Evolutionary conservation across 768 basidiomycete genomes (phyloP), one percentile per base, ranked within the genome.

Genomic region (Astraeus odoratus): DNA sequence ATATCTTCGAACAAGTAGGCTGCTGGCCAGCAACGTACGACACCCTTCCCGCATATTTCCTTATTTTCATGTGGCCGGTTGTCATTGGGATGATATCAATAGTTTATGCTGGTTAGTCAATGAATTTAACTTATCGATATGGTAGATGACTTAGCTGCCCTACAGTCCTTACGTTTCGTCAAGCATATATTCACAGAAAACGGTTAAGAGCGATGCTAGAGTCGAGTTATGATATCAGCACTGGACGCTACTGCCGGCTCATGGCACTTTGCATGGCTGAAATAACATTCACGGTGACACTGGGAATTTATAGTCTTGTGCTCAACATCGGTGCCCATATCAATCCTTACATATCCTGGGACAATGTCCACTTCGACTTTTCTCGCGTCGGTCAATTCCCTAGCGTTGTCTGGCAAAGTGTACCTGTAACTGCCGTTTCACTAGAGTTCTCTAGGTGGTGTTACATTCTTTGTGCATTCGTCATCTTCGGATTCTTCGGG

Each of bases 401-500:
- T 4, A 49, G 67, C 0, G n/a, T 65, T 8, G 0, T 65, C 3
- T 81, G 77, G 77, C 59, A 66, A 18, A 42, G 35, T 1, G 31
- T 39, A 16, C 58, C 49, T 1, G 0, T 22, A 2, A 3, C 34
- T 5, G 50, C 56, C 0, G 23, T 57, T 3, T 13, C 47, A 0
- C 3, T 73, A 8, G 67, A 75, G 48, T 35, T 67, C 13, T 53
- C 58, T 0, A 67, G 76, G 4, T 80, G 77, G 78, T 30, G 56
- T 0, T 49, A 50, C 0, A 58, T 71, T 19, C 13, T 64, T 37
- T 66, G 61, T 5, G 63, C 73, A 2, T 58, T 72, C 37, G 4
- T 72, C 3, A 75, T 78, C 54, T 68, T 79, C 46, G 58, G 47
- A 0, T 78, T 80, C 66, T 79, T 81, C 46, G 73, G 77, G 1